These are phyloP conservation scores for Scutellaria baicalensis DNA, from an alignment of 257 asterid species.

Conservation along the genomic window DNA sequence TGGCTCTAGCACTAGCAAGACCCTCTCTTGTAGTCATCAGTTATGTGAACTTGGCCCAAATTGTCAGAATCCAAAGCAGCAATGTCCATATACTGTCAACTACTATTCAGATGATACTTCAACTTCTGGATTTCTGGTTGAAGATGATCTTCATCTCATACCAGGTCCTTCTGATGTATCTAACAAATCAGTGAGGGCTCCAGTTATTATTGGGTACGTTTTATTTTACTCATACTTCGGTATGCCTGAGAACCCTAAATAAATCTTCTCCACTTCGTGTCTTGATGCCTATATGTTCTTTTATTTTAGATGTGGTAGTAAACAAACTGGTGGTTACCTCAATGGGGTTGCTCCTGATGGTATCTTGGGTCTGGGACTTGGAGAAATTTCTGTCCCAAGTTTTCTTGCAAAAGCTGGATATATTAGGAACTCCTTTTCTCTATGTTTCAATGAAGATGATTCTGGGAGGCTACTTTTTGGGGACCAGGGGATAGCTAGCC, in stretches of 20 bases:
- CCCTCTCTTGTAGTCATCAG: constrained; percentile 58
- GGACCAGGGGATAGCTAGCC: constrained; percentile 60
- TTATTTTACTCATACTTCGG: constrained; percentile 1
- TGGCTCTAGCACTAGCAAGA: constrained; percentile 60
- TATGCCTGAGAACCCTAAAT: not conserved
- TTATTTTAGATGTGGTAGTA: constrained; percentile 69
- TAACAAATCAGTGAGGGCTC: constrained; percentile 48
- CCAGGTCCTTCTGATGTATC: constrained; percentile 33
- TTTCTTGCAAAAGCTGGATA: constrained; percentile 75
- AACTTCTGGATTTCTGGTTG: constrained; percentile 73
- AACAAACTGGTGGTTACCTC: constrained; percentile 81
- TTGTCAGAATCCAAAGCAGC: constrained; percentile 51
- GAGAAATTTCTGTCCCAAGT: constrained; percentile 79
- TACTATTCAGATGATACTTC: constrained; percentile 66
- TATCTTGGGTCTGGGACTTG: constrained; percentile 85
- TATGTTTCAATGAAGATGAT: constrained; percentile 71
- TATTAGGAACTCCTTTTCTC: constrained; percentile 53
- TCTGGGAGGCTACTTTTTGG: constrained; percentile 77
- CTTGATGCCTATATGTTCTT: constrained; percentile 6
- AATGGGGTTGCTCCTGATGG: constrained; percentile 93
- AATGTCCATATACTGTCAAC: constrained; percentile 58
- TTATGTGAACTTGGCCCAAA: constrained; percentile 51
- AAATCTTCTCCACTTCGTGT: not conserved
- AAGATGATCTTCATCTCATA: constrained; percentile 74
- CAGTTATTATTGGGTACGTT: constrained; percentile 65